Evolutionary conservation across 1,284 basidiomycete genomes (phyloP).

Genomic region (Ceratobasidium sp.): DNA sequence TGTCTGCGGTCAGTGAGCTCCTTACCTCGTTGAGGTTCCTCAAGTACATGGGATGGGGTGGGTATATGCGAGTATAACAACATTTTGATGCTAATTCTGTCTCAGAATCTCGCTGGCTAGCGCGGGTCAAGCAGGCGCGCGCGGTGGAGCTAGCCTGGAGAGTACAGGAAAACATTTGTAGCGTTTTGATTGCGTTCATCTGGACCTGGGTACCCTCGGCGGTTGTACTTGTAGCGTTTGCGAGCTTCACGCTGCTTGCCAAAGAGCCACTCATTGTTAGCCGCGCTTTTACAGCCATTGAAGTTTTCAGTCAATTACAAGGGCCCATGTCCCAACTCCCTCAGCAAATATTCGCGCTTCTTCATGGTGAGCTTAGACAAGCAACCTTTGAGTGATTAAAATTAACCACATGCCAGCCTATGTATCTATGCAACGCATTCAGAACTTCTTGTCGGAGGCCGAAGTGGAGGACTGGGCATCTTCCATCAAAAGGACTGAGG

Average conservation of each 20-base stretch:
- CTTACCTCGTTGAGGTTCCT: slow-evolving; percentile 74
- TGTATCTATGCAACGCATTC: slow-evolving; percentile 73
- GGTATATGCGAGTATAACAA: slow-evolving; percentile 36
- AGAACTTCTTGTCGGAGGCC: slow-evolving; percentile 64
- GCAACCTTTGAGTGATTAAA: background rate
- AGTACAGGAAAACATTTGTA: slow-evolving; percentile 62
- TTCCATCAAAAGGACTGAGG: slow-evolving; percentile 52
- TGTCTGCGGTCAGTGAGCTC: slow-evolving; percentile 80
- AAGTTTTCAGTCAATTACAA: slow-evolving; percentile 64
- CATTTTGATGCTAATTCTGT: slow-evolving; percentile 5
- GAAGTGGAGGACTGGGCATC: slow-evolving; percentile 74
- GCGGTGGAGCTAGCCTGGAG: slow-evolving; percentile 68
- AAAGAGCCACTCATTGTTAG: slow-evolving; percentile 65
- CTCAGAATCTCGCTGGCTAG: slow-evolving; percentile 62
- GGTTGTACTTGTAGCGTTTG: slow-evolving; percentile 65
- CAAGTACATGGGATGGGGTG: slow-evolving; percentile 77
- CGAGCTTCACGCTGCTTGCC: slow-evolving; percentile 69
- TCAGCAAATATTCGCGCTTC: slow-evolving; percentile 65
- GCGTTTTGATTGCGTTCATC: slow-evolving; percentile 35
- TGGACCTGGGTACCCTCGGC: slow-evolving; percentile 76
- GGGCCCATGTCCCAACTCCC: slow-evolving; percentile 69
- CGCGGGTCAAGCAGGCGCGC: slow-evolving; percentile 57
- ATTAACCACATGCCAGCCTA: slow-evolving; percentile 55
- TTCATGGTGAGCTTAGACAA: slow-evolving; percentile 57
- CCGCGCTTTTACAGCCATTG: slow-evolving; percentile 71